These are phyloP conservation scores for Schwanniomyces etchellsii DNA, from an alignment of 1,139 yeast species.

Conservation along the genomic window DNA sequence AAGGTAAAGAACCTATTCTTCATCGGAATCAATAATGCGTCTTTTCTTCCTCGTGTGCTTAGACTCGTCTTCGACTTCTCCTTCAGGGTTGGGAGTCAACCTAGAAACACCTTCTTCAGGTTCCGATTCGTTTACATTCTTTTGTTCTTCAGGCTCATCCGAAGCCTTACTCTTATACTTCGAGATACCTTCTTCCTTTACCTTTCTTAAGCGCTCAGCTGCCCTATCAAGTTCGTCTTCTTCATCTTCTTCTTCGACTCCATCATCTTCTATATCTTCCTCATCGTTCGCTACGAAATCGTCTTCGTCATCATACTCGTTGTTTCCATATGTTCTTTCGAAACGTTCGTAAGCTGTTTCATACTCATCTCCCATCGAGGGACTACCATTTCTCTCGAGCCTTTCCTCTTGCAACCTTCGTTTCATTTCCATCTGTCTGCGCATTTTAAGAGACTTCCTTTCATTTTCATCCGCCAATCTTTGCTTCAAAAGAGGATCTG, in stretches of 20 bases:
- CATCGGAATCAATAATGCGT: conserved; percentile 42
- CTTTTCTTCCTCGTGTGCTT: conserved; percentile 37
- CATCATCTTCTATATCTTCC: conserved; percentile 41
- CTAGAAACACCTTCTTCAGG: conserved; percentile 67
- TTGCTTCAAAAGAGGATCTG: conserved; percentile 84
- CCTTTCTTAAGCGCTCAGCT: conserved; percentile 56
- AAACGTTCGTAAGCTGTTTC: conserved; percentile 38
- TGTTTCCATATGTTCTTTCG: conserved; percentile 36
- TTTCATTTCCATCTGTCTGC: conserved; percentile 59
- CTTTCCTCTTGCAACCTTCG: conserved; percentile 44
- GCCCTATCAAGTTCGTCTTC: conserved; percentile 54
- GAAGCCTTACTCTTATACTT: conserved; percentile 39
- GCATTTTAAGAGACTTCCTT: conserved; percentile 61
- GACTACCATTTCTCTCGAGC: conserved; percentile 24
- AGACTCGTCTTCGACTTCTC: conserved; percentile 57
- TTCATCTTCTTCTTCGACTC: conserved; percentile 55
- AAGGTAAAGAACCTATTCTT: conserved; percentile 20
- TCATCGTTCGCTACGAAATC: conserved; percentile 40
- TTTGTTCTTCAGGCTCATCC: conserved; percentile 16
- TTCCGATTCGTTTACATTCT: conserved; percentile 40
- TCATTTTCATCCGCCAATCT: conserved; percentile 78
- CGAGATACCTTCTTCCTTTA: conserved; percentile 55
- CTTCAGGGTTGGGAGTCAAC: no score
- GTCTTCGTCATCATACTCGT: conserved; percentile 42
- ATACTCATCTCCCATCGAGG: conserved; percentile 17